Evolutionary conservation across 2,329 filamentous ascomycete genomes (phyloP).

Genomic region (Tolypocladium album): DNA sequence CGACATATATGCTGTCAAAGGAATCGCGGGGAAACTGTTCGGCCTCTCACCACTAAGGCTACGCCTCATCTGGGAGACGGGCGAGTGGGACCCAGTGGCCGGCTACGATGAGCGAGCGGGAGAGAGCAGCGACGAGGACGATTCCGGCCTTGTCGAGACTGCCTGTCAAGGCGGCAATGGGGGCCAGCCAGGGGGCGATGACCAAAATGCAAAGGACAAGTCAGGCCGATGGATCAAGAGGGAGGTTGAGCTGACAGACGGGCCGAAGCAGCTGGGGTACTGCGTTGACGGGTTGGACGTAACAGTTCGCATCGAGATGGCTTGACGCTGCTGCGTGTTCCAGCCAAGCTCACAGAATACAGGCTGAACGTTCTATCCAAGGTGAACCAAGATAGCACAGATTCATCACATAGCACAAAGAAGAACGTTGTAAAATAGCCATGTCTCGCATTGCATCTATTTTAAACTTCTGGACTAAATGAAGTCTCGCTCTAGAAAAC

Average conservation of each 20-base stretch:
- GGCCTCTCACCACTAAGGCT: constrained; percentile 51
- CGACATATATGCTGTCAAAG: constrained; percentile 73
- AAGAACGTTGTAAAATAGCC: background rate
- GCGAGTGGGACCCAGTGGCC: constrained; percentile 74
- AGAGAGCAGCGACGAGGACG: constrained; percentile 42
- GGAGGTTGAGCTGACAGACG: constrained; percentile 69
- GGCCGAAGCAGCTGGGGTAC: constrained; percentile 72
- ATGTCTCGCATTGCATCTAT: background rate
- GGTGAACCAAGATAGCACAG: background rate
- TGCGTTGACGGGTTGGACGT: constrained; percentile 68
- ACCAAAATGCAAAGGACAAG: constrained; percentile 14
- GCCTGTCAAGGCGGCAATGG: constrained; percentile 8
- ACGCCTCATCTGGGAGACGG: constrained; percentile 75
- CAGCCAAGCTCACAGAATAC: background rate
- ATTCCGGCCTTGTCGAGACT: constrained; percentile 23
- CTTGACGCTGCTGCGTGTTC: background rate
- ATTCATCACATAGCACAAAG: background rate
- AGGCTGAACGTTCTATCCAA: background rate
- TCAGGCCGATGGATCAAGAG: constrained; percentile 59
- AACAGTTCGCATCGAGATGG: constrained; percentile 56
- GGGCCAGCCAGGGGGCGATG: constrained; percentile 11
- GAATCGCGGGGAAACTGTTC: constrained; percentile 65
- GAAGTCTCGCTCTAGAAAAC: background rate
- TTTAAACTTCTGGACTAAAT: background rate
- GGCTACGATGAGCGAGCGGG: constrained; percentile 49